These are phyloP conservation scores for Alternaria atra DNA, from an alignment of 2,329 filamentous ascomycete species.

Conservation along the genomic window DNA sequence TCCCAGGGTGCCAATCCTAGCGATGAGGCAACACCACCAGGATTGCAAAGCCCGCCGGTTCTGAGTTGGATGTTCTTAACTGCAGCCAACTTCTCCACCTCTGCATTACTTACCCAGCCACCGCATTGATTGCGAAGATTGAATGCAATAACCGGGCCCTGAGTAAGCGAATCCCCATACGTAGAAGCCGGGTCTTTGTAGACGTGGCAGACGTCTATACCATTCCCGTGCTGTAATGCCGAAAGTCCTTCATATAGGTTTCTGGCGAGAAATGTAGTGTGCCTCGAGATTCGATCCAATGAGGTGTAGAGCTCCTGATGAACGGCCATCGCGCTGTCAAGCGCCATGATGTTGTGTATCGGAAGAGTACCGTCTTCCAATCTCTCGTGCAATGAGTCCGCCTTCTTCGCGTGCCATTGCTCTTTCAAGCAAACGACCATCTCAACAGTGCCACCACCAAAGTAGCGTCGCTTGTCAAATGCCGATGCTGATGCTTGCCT, in stretches of 20 bases:
- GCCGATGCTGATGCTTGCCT: constrained; percentile 72
- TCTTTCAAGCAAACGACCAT: constrained; percentile 81
- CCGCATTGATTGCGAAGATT: constrained; percentile 76
- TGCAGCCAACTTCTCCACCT: constrained; percentile 86
- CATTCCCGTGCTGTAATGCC: constrained; percentile 74
- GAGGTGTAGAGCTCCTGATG: constrained; percentile 75
- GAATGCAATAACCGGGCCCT: constrained; percentile 83
- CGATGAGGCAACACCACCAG: constrained; percentile 79
- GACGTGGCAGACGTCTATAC: constrained; percentile 69
- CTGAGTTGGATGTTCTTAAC: constrained; percentile 84
- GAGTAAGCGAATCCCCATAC: constrained; percentile 57
- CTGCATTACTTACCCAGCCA: constrained; percentile 79
- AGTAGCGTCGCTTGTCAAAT: constrained; percentile 77
- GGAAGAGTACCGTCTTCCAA: constrained; percentile 93
- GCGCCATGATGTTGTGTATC: constrained; percentile 86
- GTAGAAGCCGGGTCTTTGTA: constrained; percentile 61
- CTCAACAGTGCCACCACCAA: constrained; percentile 94
- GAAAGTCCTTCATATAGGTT: constrained; percentile 67
- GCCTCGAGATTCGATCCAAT: constrained; percentile 73
- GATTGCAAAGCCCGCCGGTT: constrained; percentile 91
- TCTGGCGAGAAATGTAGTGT: constrained; percentile 72
- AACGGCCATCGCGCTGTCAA: constrained; percentile 75
- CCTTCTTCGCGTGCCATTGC: constrained; percentile 83
- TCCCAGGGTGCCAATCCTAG: constrained; percentile 82
- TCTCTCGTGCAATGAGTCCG: constrained; percentile 75